Conservation (phyloP, 2,329 filamentous ascomycete genomes). For the Juglanconis oblonga region DNA sequence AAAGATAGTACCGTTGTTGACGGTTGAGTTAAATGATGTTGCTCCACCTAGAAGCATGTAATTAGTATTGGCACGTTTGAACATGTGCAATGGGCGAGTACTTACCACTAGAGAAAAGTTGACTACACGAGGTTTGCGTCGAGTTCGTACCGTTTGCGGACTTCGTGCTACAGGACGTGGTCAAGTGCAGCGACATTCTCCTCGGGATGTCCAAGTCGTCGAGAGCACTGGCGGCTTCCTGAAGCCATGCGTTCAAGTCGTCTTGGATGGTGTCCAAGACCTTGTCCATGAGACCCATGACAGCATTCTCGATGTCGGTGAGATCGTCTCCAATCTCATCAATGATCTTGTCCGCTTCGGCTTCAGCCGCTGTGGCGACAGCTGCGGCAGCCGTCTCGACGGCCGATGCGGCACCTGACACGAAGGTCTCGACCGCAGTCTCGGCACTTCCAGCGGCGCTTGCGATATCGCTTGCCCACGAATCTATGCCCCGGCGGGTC, state of each 20-base stretch:
- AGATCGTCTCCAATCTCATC: conserved; percentile 15
- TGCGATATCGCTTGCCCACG: neutral
- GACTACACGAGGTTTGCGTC: conserved; percentile 2
- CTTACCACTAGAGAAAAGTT: conserved; percentile 12
- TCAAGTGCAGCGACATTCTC: conserved; percentile 16
- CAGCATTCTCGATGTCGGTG: conserved; percentile 11
- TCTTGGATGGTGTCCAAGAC: conserved; percentile 17
- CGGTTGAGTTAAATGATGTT: conserved; percentile 4
- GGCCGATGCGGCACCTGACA: neutral
- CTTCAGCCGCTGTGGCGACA: neutral
- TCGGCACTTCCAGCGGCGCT: conserved; percentile 1
- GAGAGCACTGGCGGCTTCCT: conserved; percentile 11
- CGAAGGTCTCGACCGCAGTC: conserved; percentile 6
- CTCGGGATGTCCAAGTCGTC: conserved; percentile 13
- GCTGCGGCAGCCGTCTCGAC: conserved; percentile 5
- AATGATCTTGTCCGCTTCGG: conserved; percentile 16
- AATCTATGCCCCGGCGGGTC: conserved; percentile 7
- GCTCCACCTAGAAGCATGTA: neutral
- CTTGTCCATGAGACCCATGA: conserved; percentile 17
- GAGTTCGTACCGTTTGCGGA: neutral
- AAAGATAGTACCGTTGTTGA: conserved; percentile 16
- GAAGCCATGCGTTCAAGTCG: conserved; percentile 15
- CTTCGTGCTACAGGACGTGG: conserved; percentile 13
- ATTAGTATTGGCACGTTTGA: neutral
- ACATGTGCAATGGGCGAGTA: neutral